phyloP scores from a whole-genome alignment of 345 rosid species.

The Mercurialis annua region DNA sequence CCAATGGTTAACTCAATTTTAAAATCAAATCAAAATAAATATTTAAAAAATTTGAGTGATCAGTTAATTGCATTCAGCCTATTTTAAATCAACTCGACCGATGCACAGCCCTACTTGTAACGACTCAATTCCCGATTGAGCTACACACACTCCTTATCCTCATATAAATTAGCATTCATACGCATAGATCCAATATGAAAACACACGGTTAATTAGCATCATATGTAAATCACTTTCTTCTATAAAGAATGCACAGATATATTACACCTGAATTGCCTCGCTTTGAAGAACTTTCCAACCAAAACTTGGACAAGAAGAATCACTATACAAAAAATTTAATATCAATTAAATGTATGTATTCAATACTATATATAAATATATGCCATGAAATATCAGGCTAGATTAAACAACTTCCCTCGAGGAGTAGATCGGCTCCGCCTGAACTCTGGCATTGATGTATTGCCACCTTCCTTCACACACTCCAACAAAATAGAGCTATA shows the following conservation, averaged over 20 bases:
- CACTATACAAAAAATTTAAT: conserved; percentile 7
- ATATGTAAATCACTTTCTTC: background rate
- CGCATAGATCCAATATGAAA: background rate
- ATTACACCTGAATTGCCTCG: conserved; percentile 2
- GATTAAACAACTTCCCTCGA: conserved; percentile 52
- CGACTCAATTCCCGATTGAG: no score
- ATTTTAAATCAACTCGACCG: no score
- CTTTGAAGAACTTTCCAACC: background rate
- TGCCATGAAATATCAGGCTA: conserved; percentile 33
- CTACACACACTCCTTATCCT: no score
- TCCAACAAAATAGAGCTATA: no score
- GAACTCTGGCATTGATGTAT: conserved; percentile 45
- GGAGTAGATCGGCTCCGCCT: conserved; percentile 75
- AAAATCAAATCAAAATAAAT: no score
- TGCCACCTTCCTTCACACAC: conserved; percentile 47
- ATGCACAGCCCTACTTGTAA: no score
- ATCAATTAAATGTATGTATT: conserved; percentile 6
- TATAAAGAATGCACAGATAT: background rate
- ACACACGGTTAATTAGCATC: background rate
- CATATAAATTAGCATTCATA: background rate
- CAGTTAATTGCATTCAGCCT: no score
- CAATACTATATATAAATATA: conserved; percentile 1
- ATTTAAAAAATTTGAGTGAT: no score
- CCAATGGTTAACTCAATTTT: no score
- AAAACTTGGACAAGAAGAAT: conserved; percentile 14